Percentiles rank a stretch among this genome's conserved stretches.
Conservation (phyloP, 805 yeast genomes). For the Metschnikowia lochheadii region DNA sequence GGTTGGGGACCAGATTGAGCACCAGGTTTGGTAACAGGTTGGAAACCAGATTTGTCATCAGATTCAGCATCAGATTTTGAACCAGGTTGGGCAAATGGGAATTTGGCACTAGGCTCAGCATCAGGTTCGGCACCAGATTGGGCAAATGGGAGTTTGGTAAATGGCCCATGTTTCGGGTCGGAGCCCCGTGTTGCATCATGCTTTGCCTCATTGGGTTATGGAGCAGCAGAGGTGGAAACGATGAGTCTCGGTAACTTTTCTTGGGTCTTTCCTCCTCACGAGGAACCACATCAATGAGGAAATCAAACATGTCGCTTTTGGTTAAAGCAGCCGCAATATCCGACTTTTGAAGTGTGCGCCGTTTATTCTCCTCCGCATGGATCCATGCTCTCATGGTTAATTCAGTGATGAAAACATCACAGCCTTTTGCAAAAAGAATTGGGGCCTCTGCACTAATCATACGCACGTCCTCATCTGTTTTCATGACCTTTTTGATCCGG, state of each 20-base stretch:
- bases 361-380: slow-evolving; percentile 93
- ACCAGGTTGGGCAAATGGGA: neutral
- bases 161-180: neutral
- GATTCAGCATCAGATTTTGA: neutral
- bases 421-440: slow-evolving; percentile 93
- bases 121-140: neutral
- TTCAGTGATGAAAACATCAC: slow-evolving; percentile 95
- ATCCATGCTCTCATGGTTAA: slow-evolving; percentile 99
- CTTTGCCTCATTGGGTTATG: slow-evolving; percentile 14
- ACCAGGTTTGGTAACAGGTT: neutral
- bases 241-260: slow-evolving; percentile 27
- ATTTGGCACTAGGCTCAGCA: neutral
- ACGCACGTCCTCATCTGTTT: slow-evolving; percentile 93
- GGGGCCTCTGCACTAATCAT: slow-evolving; percentile 99
- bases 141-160: neutral
- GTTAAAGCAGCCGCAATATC: slow-evolving; percentile 95
- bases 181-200: slow-evolving; percentile 1
- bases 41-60: neutral
- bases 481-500: slow-evolving; percentile 95
- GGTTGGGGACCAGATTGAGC: neutral
- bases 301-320: slow-evolving; percentile 95
- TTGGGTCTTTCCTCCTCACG: slow-evolving; percentile 72
- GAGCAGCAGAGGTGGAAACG: slow-evolving; percentile 15
- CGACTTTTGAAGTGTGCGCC: slow-evolving; percentile 88
- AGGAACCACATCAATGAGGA: slow-evolving; percentile 92